Conservation (phyloP, 306 rosid genomes). For the Rosa rugosa region DNA sequence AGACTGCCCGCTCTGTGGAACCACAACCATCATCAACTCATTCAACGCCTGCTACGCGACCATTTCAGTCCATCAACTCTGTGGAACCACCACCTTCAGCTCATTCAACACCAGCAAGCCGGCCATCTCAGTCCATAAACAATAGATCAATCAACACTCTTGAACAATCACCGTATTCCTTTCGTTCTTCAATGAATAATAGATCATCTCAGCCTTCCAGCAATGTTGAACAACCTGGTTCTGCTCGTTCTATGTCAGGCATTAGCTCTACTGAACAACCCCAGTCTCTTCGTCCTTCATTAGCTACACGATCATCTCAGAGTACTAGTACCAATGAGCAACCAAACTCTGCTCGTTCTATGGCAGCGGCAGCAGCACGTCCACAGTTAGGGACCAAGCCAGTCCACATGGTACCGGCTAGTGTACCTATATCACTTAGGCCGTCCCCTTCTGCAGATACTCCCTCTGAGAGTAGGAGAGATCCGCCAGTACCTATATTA, state of each 20-base stretch:
- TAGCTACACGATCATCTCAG: conserved; percentile 36
- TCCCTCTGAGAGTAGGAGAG: conserved; percentile 35
- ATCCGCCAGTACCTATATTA: conserved; percentile 46
- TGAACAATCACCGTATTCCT: conserved; percentile 8
- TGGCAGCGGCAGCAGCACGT: conserved; percentile 32
- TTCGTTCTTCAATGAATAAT: not conserved
- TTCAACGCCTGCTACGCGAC: conserved; percentile 28
- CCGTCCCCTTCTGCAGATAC: conserved; percentile 51
- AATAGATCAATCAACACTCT: not conserved
- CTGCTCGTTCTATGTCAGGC: conserved; percentile 24
- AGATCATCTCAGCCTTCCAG: not conserved
- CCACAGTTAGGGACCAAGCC: conserved; percentile 49
- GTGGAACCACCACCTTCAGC: conserved; percentile 27
- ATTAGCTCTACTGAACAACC: conserved; percentile 49
- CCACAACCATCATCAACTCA: conserved; percentile 48
- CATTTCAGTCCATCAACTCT: conserved; percentile 26
- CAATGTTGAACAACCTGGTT: conserved; percentile 18
- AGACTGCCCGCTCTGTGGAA: conserved; percentile 35
- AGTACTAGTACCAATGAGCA: conserved; percentile 31
- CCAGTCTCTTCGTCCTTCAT: conserved; percentile 47
- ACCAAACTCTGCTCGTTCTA: conserved; percentile 53
- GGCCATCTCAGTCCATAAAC: not conserved
- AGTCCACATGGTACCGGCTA: conserved; percentile 68
- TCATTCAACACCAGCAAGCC: conserved; percentile 3
- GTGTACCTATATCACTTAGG: conserved; percentile 67